A percentile compares a stretch with the other conserved stretches of the same genome.
These are phyloP conservation scores for Prunus padus DNA, from an alignment of 306 rosid species.

Conservation along the genomic window DNA sequence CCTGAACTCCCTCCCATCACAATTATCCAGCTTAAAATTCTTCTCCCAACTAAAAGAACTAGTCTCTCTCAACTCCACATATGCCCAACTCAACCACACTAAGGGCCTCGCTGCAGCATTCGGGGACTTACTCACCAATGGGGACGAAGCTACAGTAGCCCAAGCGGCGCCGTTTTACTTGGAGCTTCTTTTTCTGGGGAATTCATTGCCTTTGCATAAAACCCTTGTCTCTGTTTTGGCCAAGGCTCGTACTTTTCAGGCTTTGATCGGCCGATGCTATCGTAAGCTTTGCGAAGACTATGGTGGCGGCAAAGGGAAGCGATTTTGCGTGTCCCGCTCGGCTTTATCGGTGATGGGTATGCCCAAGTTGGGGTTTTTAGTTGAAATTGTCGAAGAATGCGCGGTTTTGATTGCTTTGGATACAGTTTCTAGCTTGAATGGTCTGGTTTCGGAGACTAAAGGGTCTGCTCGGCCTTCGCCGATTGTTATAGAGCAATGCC, in stretches of 20 bases:
- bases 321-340: constrained; percentile 66
- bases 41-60: constrained; percentile 38
- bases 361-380: constrained; percentile 73
- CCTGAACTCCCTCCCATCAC: constrained; percentile 27
- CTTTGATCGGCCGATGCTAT: constrained; percentile 40
- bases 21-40: constrained; percentile 37
- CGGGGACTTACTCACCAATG: constrained; percentile 33
- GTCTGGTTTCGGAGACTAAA: constrained; percentile 55
- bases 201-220: constrained; percentile 68
- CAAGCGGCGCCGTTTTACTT: constrained; percentile 50
- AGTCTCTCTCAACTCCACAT: constrained; percentile 56
- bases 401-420: constrained; percentile 63
- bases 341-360: constrained; percentile 69
- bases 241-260: constrained; percentile 40
- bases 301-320: constrained; percentile 41
- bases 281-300: constrained; percentile 42
- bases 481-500: constrained; percentile 92
- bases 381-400: constrained; percentile 60
- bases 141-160: constrained; percentile 30
- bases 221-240: constrained; percentile 62
- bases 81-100: constrained; percentile 60
- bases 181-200: constrained; percentile 67
- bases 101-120: constrained; percentile 56
- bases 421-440: constrained; percentile 43
- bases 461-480: constrained; percentile 75